Conservation (phyloP, 306 rosid genomes). For the Herpetospermum pedunculosum region DNA sequence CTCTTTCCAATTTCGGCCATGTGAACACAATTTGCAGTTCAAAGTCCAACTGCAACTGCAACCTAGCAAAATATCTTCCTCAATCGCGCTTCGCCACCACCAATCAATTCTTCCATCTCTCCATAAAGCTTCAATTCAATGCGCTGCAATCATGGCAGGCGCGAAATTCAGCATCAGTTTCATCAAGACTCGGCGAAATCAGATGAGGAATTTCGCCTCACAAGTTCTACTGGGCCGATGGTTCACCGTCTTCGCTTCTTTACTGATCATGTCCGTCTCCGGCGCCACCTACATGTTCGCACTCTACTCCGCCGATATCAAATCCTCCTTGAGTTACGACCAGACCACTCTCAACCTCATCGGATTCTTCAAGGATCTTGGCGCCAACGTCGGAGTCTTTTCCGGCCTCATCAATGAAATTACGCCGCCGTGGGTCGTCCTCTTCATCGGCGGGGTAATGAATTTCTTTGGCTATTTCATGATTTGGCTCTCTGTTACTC, state of each 20-base stretch:
- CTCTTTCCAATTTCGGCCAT: not conserved
- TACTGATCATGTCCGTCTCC: conserved; percentile 4
- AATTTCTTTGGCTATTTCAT: conserved; percentile 26
- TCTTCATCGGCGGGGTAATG: conserved; percentile 25
- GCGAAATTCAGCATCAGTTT: not conserved
- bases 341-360: conserved; percentile 8
- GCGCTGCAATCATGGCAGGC: not conserved
- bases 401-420: conserved; percentile 27
- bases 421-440: conserved; percentile 26
- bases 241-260: not conserved
- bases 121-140: not conserved
- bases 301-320: conserved; percentile 15
- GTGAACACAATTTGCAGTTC: not conserved
- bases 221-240: conserved; percentile 8
- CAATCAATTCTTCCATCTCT: not conserved
- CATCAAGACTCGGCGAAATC: not conserved
- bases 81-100: not conserved
- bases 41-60: not conserved
- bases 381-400: conserved; percentile 3
- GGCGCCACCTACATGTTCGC: not conserved
- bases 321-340: not conserved
- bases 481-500: conserved; percentile 32
- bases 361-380: conserved; percentile 9
- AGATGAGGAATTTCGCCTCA: not conserved
- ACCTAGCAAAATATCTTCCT: not conserved